Evolutionary conservation across 2,329 filamentous ascomycete species (phyloP).

Genomic region (Penicillium sp.): DNA sequence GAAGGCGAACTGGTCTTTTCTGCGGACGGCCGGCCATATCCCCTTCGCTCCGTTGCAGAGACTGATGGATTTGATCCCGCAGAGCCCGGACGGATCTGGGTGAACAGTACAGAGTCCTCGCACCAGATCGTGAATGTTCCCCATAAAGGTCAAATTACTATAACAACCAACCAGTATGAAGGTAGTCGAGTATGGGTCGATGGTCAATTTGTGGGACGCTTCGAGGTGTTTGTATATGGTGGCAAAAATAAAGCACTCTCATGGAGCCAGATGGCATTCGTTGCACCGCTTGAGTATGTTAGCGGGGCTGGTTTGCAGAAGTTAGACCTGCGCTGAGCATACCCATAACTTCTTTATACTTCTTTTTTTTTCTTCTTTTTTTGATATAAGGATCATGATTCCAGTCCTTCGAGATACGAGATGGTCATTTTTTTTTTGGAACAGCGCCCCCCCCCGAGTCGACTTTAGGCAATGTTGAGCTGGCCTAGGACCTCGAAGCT

Average conservation of each 20-base stretch:
- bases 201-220: constrained; percentile 49
- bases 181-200: constrained; percentile 54
- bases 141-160: constrained; percentile 36
- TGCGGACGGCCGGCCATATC: constrained; percentile 49
- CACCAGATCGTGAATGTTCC: constrained; percentile 44
- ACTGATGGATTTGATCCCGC: constrained; percentile 48
- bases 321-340: constrained; percentile 2
- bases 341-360: neutral
- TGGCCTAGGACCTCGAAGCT: neutral
- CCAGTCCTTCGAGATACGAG: no score
- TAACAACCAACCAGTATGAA: constrained; percentile 47
- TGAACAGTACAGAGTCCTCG: constrained; percentile 48
- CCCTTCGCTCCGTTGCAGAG: constrained; percentile 48
- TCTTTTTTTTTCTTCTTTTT: neutral
- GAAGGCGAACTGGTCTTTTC: constrained; percentile 44
- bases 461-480: no score
- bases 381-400: no score
- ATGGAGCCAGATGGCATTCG: constrained; percentile 60
- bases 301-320: constrained; percentile 9
- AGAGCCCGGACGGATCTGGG: constrained; percentile 55
- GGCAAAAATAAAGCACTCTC: constrained; percentile 53
- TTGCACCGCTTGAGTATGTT: constrained; percentile 47
- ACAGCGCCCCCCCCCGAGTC: no score
- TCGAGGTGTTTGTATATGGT: constrained; percentile 57
- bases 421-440: no score